A percentile compares a stretch with the other conserved stretches of the same genome.
Conservation (phyloP, 2,329 filamentous ascomycete species). For the Sarocladiaceae sp. region DNA sequence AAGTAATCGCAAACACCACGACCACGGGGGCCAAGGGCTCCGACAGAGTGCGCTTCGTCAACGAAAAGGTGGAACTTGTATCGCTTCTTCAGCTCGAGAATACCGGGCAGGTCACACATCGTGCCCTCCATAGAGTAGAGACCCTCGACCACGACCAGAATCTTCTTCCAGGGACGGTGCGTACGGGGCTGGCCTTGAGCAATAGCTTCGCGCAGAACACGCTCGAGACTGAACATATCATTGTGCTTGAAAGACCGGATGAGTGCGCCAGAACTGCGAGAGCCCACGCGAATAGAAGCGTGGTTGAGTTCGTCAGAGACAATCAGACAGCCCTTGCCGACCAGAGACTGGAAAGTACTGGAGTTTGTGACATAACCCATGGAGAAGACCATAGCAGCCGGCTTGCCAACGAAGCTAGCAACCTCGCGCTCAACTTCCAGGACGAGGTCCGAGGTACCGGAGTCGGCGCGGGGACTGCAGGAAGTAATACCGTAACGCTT, state of each 20-base stretch:
- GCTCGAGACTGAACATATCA: conserved; percentile 84
- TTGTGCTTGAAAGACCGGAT: conserved; percentile 98
- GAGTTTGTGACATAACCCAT: conserved; percentile 99
- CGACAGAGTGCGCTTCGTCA: conserved; percentile 94
- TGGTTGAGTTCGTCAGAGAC: conserved; percentile 98
- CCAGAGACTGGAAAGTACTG: conserved; percentile 84
- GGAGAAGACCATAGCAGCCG: conserved; percentile 92
- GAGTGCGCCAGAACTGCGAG: conserved; percentile 88
- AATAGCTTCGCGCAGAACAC: conserved; percentile 82
- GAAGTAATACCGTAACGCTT: conserved; percentile 81
- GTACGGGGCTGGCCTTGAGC: conserved; percentile 95
- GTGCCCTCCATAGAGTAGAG: conserved; percentile 99
- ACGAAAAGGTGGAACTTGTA: conserved; percentile 98
- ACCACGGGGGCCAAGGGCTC: conserved; percentile 82
- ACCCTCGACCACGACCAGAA: conserved; percentile 91
- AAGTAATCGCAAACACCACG: conserved; percentile 98
- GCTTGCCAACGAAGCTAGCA: conserved; percentile 90
- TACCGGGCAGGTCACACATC: conserved; percentile 93
- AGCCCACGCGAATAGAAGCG: conserved; percentile 92
- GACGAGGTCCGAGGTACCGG: conserved; percentile 82
- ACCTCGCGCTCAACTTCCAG: conserved; percentile 86
- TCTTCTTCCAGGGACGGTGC: conserved; percentile 99
- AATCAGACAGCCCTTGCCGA: conserved; percentile 88
- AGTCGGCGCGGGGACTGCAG: conserved; percentile 76
- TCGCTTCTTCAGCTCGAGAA: conserved; percentile 82